Base-by-base conservation (phyloP, 139 green algal species). In the Eudorina sp. region DNA sequence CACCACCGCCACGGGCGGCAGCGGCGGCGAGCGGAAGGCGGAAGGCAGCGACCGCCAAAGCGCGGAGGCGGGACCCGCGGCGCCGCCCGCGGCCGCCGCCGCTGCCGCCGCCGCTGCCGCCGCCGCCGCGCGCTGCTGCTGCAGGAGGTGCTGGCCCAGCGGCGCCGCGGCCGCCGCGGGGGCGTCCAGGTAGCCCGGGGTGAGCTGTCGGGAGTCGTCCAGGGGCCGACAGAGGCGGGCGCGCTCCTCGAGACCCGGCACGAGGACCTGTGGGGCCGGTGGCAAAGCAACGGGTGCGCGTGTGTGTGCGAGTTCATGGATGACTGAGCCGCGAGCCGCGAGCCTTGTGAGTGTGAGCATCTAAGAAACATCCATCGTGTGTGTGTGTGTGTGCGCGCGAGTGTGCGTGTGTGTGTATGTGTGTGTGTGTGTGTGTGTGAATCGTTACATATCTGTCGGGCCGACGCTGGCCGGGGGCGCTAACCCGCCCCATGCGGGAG, bases 111-210 rank as follows among this genome's bases (percentile, higher is more conserved):
- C 68, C 68, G 3, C 68, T 48, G 36, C 55, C n/a, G 41, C 55
- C 19, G 21, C 68, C 68, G 23, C 14, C 46, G 53, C 62, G 3
- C 53, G 48, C 48, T 55, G 48, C 48, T 55, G 48, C 27, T 55
- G 75, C 48, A 23, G n/a, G 8, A 46, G 40, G n/a, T 51, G 4
- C 21, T 41, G 23, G 4, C 73, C 48, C 48, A 94, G 90, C 3
- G 93, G 90, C 21, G 89, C 80, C 29, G 80, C 76, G 3, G 60
- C 4, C 21, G 93, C 72, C 41, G 73, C 92, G 51, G 93, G 93
- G 19, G 93, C 93, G 79, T 96, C 90, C 21, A 95, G 68, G 83
- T 94, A 96, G 19, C 93, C 93, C 0, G 90, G 90, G 27, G 90
- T 91, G 25, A 92, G 77, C 83, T 94, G 92, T 19, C 73, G 78